phyloP scores from a whole-genome alignment of 164 flowering plant species.

The Echeveria elegans region DNA sequence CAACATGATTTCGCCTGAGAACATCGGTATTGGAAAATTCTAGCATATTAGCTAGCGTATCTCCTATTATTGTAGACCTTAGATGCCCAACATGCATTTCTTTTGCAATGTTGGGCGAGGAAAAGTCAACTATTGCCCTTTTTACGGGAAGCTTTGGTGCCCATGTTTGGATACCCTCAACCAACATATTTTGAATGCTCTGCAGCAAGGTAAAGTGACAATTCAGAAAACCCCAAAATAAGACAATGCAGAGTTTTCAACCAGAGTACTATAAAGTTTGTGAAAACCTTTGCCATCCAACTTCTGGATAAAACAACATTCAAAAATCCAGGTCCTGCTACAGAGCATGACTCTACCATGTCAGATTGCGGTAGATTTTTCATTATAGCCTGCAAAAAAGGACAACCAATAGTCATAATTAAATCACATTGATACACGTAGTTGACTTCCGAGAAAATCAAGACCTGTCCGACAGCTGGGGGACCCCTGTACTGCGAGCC shows the following conservation, averaged over 20 bases:
- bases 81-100: slow-evolving; percentile 99
- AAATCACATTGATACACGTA: not conserved
- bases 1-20: slow-evolving; percentile 92
- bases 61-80: slow-evolving; percentile 94
- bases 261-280: not conserved
- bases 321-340: slow-evolving; percentile 90
- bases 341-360: slow-evolving; percentile 65
- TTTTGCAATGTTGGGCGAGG: slow-evolving; percentile 97
- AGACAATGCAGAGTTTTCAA: not conserved
- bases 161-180: slow-evolving; percentile 69
- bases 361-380: slow-evolving; percentile 70
- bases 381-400: slow-evolving; percentile 53
- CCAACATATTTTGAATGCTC: slow-evolving; percentile 79
- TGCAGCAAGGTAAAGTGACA: slow-evolving; percentile 18
- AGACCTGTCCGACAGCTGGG: slow-evolving; percentile 72
- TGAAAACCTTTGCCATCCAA: slow-evolving; percentile 86
- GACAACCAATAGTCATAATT: not conserved
- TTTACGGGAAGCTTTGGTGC: slow-evolving; percentile 56
- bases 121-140: slow-evolving; percentile 87
- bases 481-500: slow-evolving; percentile 48
- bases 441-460: not conserved
- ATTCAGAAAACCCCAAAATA: not conserved
- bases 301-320: slow-evolving; percentile 58
- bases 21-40: slow-evolving; percentile 89
- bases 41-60: slow-evolving; percentile 87